Percentiles rank a stretch among this genome's conserved stretches.
Conservation (phyloP, 345 rosid genomes). For the Citrus sp. region DNA sequence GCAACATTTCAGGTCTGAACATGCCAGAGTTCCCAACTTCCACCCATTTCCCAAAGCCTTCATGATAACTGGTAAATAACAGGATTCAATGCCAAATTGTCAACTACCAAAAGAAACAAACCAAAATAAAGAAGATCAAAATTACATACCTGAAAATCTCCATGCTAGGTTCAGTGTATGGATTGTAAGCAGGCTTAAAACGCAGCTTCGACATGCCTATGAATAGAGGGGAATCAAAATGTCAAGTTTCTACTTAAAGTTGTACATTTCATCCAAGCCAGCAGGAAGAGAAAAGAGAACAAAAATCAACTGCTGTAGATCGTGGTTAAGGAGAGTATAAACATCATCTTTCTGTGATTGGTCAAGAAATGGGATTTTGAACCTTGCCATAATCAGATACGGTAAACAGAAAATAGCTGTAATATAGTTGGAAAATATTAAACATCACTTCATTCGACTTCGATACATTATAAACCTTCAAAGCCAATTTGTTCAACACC, state of each 20-base stretch:
- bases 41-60: slow-evolving; percentile 79
- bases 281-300: not conserved
- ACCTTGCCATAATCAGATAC: not conserved
- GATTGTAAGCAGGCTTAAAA: slow-evolving; percentile 96
- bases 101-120: not conserved
- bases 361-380: not conserved
- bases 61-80: slow-evolving; percentile 60
- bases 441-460: not conserved
- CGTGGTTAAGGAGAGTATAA: not conserved
- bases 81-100: not conserved
- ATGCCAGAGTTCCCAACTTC: slow-evolving; percentile 97
- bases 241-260: not conserved
- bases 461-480: not conserved
- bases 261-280: not conserved
- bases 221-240: not conserved
- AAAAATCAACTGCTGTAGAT: not conserved
- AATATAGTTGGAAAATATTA: not conserved
- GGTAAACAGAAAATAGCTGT: not conserved
- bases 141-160: slow-evolving; percentile 76
- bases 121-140: not conserved
- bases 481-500: slow-evolving; percentile 1
- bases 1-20: slow-evolving; percentile 95
- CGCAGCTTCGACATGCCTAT: slow-evolving; percentile 84
- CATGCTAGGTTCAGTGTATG: slow-evolving; percentile 98
- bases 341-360: not conserved